These are phyloP conservation scores for Xylaria sp. DNA, from an alignment of 2,329 filamentous ascomycete genomes.

Conservation along the genomic window DNA sequence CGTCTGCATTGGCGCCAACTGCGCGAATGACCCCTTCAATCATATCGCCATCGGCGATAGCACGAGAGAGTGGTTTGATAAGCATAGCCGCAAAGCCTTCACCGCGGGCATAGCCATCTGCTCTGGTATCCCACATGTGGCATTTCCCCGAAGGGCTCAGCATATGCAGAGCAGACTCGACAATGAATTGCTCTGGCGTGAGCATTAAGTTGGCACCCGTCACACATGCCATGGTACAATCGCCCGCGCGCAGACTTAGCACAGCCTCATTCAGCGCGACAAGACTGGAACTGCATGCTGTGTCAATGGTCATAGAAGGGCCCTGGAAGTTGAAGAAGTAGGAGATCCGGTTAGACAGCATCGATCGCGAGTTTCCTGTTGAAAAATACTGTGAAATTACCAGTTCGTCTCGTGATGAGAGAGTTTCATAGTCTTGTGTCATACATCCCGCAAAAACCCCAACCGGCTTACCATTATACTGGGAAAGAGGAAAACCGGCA, in stretches of 20 bases:
- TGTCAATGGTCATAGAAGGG: constrained; percentile 54
- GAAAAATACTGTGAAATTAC: constrained; percentile 47
- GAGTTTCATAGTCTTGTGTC: constrained; percentile 48
- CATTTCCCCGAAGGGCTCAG: constrained; percentile 57
- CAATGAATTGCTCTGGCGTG: constrained; percentile 56
- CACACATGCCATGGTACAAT: constrained; percentile 56
- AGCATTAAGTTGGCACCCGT: constrained; percentile 57
- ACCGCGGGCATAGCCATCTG: constrained; percentile 67
- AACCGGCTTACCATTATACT: constrained; percentile 45
- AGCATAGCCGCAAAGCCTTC: constrained; percentile 64
- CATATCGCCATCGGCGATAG: constrained; percentile 59
- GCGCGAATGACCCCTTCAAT: constrained; percentile 61
- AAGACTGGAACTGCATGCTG: constrained; percentile 54
- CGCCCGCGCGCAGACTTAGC: constrained; percentile 53
- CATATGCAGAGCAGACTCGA: constrained; percentile 57
- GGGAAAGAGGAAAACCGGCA: constrained; percentile 45
- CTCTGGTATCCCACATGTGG: constrained; percentile 60
- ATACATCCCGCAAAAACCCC: constrained; percentile 50
- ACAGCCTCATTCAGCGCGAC: constrained; percentile 53
- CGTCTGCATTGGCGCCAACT: constrained; percentile 62
- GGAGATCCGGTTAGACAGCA: constrained; percentile 53
- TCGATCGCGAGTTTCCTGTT: constrained; percentile 49
- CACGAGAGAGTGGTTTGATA: constrained; percentile 61
- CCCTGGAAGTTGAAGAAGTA: constrained; percentile 55
- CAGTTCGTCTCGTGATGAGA: constrained; percentile 47